Evolutionary conservation across 2,329 filamentous ascomycete genomes (phyloP).

Genomic region (Akanthomyces lecanii): DNA sequence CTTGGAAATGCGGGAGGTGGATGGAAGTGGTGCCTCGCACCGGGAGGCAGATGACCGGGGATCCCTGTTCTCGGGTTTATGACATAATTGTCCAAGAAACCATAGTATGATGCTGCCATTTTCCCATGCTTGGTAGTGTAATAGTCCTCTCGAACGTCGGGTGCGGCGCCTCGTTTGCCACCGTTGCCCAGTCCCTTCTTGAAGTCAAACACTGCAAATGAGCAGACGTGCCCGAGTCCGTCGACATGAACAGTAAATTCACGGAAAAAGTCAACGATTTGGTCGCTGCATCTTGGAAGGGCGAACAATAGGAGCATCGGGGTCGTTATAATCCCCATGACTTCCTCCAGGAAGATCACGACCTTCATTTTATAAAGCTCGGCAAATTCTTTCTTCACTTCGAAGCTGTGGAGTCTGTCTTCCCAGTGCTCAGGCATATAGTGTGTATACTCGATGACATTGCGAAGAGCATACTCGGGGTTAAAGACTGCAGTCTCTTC

Average conservation of each 20-base stretch:
- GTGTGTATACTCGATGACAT: conserved; percentile 89
- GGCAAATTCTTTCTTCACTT: conserved; percentile 87
- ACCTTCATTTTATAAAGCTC: conserved; percentile 88
- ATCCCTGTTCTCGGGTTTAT: conserved; percentile 67
- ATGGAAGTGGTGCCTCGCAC: conserved; percentile 56
- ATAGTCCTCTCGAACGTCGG: conserved; percentile 84
- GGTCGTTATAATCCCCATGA: conserved; percentile 86
- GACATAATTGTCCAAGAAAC: conserved; percentile 89
- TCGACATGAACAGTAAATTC: conserved; percentile 98
- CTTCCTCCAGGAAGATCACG: conserved; percentile 86
- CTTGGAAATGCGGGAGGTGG: conserved; percentile 72
- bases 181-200: conserved; percentile 65
- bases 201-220: conserved; percentile 96
- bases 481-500: conserved; percentile 89
- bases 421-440: conserved; percentile 90
- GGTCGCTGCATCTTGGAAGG: conserved; percentile 82
- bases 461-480: conserved; percentile 80
- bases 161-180: conserved; percentile 35
- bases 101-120: conserved; percentile 95
- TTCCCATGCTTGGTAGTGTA: conserved; percentile 95
- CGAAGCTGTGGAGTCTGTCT: conserved; percentile 83
- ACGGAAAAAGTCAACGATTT: conserved; percentile 94
- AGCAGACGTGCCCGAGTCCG: conserved; percentile 91
- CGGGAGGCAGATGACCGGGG: conserved; percentile 55
- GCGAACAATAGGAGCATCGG: conserved; percentile 85